Base-by-base conservation (phyloP, 1,284 basidiomycete genomes). In the Dichomitus squalens region DNA sequence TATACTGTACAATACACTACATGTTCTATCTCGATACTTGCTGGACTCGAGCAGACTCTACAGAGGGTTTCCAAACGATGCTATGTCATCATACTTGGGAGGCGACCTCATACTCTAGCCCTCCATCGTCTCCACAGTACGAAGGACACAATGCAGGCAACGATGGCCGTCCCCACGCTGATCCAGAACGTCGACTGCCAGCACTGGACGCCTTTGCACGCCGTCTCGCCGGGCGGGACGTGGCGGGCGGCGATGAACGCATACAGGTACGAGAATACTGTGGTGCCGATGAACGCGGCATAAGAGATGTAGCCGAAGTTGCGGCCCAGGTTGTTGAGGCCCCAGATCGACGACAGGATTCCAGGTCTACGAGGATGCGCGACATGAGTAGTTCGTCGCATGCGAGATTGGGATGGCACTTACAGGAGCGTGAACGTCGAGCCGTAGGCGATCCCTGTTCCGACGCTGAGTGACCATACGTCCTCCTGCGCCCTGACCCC, bases 241-340 rank as follows among this genome's bases (percentile, higher is more conserved):
- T 84, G 79, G 3, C 76, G 71, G 2, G 78, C 81, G 2, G 87
- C 78, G 46, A 89, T 68, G 62, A 86, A 84, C 8, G 90, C 89
- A 59, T 90, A 92, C 0, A 92, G 68, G 68, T 88, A 90, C 4
- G 90, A 90, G 67, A 90, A 92, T 0, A 83, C 40, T 1, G 88
- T 83, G 0, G 88, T 90, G 8, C 89, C 90, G 25, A 85, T 69
- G 70, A 92, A 88, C 7, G 88, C 85, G 0, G 88, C 84, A 61
- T 89, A 90, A 40, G 86, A 83, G 55, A 90, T 69, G 41, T 90
- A 74, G 23, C 90, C 90, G 62, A 86, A 92, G 71, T 92, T 92
- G 56, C 90, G 82, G 11, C 84, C 90, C 1, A 87, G 74, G 63
- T 89, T 81, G n/a, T 76, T 68, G 27, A 79, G 69, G 12, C 90